These are phyloP conservation scores for Trichoderma endophyticum DNA, from an alignment of 2,329 filamentous ascomycete species.

Conservation along the genomic window DNA sequence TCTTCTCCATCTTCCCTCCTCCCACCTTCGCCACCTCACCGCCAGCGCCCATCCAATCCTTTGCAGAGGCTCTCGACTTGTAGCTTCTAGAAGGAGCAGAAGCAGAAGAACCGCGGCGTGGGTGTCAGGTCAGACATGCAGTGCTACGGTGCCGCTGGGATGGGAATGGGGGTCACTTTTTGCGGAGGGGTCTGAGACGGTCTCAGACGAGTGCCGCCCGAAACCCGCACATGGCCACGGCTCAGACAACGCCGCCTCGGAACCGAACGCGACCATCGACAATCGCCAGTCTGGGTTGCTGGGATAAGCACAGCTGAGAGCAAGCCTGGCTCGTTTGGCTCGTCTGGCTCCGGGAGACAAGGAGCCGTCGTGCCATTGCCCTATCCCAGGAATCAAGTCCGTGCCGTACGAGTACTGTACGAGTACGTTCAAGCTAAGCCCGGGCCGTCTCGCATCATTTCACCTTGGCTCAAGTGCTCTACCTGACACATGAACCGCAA, in stretches of 20 bases:
- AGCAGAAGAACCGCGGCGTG: neutral
- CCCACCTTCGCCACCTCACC: neutral
- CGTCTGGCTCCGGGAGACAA: neutral
- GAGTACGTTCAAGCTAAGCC: neutral
- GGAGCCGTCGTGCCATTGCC: neutral
- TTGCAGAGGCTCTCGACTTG: neutral
- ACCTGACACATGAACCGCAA: neutral
- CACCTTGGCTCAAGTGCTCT: neutral
- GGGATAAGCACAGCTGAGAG: neutral
- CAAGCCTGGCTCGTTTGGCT: neutral
- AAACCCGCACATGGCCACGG: neutral
- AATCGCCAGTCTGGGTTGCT: neutral
- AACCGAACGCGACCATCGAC: constrained; percentile 1
- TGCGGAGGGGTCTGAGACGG: neutral
- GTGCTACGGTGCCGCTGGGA: constrained; percentile 1
- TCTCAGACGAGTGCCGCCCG: neutral
- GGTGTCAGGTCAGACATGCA: constrained; percentile 3
- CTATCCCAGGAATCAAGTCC: neutral
- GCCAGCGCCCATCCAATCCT: neutral
- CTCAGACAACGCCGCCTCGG: neutral
- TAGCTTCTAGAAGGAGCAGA: constrained; percentile 4
- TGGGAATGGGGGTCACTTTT: neutral
- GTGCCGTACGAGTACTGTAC: neutral
- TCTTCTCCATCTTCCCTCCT: neutral
- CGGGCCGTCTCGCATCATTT: neutral